Conservation (phyloP, 1,284 basidiomycete species). For the Fomes fomentarius region DNA sequence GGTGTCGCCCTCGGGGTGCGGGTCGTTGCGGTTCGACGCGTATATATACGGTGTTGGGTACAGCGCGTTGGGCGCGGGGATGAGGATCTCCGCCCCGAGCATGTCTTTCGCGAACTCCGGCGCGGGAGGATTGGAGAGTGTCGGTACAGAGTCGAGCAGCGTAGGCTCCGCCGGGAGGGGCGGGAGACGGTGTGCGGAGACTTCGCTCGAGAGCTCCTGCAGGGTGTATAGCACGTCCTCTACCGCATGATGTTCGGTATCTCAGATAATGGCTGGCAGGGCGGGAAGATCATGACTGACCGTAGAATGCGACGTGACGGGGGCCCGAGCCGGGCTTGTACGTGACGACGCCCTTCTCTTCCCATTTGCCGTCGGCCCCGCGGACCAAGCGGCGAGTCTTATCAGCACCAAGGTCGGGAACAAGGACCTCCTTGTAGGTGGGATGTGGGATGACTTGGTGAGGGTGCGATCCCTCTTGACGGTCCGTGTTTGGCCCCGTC, state of each 20-base stretch:
- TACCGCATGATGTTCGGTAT: neutral
- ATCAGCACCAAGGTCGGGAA: conserved; percentile 75
- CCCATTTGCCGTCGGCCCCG: conserved; percentile 47
- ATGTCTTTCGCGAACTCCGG: conserved; percentile 34
- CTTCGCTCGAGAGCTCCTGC: conserved; percentile 60
- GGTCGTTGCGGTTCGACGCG: conserved; percentile 68
- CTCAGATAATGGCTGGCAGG: neutral
- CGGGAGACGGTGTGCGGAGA: conserved; percentile 56
- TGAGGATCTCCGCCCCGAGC: conserved; percentile 50
- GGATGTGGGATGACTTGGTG: conserved; percentile 61
- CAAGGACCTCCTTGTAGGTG: conserved; percentile 56
- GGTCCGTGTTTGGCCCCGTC: conserved; percentile 58
- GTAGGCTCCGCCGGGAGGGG: conserved; percentile 42
- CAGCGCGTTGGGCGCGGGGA: conserved; percentile 47
- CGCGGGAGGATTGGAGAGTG: conserved; percentile 46
- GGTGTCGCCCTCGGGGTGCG: conserved; percentile 57
- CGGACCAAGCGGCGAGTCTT: conserved; percentile 58
- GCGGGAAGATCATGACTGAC: conserved; percentile 35
- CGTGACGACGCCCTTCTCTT: conserved; percentile 44
- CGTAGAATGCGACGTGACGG: conserved; percentile 63
- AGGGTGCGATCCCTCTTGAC: conserved; percentile 69
- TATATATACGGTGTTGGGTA: conserved; percentile 64
- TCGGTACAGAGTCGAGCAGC: conserved; percentile 45
- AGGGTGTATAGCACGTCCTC: conserved; percentile 60
- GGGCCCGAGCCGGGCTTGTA: conserved; percentile 64